phyloP scores from a whole-genome alignment of 352 stramenopile genomes.

The Thalassiosira mediterranea region DNA sequence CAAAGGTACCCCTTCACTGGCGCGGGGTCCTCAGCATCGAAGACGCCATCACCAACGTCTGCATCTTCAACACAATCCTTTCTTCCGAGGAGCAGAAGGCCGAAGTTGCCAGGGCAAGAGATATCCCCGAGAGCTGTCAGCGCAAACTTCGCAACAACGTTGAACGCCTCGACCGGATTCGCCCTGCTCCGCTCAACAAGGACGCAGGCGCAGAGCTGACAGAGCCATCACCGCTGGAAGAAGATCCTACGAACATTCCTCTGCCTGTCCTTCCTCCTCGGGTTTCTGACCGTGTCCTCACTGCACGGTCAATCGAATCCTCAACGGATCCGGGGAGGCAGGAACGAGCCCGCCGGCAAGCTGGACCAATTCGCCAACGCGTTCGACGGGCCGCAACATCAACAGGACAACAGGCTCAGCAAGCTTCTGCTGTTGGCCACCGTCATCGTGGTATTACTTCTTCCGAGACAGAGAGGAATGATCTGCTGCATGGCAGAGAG shows the following conservation, averaged over 20 bases:
- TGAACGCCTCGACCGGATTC: background rate
- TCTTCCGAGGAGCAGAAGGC: background rate
- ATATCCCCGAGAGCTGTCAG: background rate
- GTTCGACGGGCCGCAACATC: too few species aligned
- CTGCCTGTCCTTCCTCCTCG: too few species aligned
- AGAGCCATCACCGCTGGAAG: too few species aligned
- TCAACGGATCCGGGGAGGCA: background rate
- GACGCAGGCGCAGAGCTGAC: too few species aligned
- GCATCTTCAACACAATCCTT: constrained; percentile 13
- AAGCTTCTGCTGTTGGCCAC: background rate
- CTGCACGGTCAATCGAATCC: too few species aligned
- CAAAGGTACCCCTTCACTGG: background rate
- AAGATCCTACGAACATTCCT: too few species aligned
- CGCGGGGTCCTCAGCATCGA: background rate
- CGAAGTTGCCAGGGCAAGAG: background rate
- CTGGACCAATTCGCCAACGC: background rate
- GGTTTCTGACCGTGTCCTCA: too few species aligned
- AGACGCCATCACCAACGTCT: constrained; percentile 9
- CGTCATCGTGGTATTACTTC: background rate
- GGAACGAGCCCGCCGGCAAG: background rate
- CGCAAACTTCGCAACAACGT: background rate
- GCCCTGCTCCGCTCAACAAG: too few species aligned
- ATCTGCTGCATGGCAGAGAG: background rate
- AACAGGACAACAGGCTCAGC: too few species aligned
- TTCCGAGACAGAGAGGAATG: background rate